Base-by-base conservation (phyloP, 139 green algal genomes). In the Chlamydomonas applanata region DNA sequence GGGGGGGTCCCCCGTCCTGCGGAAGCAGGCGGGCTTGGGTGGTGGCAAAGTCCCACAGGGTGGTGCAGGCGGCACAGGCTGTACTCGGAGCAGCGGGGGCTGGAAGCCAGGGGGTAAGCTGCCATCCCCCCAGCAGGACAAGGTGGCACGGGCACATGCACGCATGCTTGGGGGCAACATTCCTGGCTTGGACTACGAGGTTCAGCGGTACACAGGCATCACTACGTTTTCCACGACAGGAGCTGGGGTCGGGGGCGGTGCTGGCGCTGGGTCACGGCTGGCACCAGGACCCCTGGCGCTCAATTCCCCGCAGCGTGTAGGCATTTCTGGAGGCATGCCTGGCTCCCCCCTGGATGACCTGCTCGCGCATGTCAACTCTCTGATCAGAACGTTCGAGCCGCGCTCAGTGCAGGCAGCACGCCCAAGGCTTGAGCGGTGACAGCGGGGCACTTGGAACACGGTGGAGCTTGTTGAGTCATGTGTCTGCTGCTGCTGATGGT, bases 341-440 rank as follows among this genome's bases (percentile, higher is more conserved):
- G 67, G 52, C n/a, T 64, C 49, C 20, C 76, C 76, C 0, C 36
- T 82, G 27, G 76, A 82, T 60, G 76, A 82, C 32, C 29, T 82
- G 22, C 54, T 82, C 16, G 36, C 33, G 24, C 76, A 82, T 40
- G 76, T 82, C 0, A 82, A 82, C 36, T 67, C 32, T 4, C 64
- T 82, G 19, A 36, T 82, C 49, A 65, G 35, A 30, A 70, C 77
- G 25, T 82, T 82, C 35, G 76, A 82, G 63, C 74, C 29, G 35
- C 19, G 24, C 2, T 71, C 30, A 30, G n/a, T 22, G 59, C 59
- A 30, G 30, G 59, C 59, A 66, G n/a, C 59, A 66, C 59, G 25
- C 59, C 59, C n/a, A 66, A 49, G 40, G 59, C 59, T 40, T 29
- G 59, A 66, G 59, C 16, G 54, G 14, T 20, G 22, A 22, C 54